These are phyloP conservation scores for Metschnikowia cubensis DNA, from an alignment of 805 yeast species.

Conservation along the genomic window DNA sequence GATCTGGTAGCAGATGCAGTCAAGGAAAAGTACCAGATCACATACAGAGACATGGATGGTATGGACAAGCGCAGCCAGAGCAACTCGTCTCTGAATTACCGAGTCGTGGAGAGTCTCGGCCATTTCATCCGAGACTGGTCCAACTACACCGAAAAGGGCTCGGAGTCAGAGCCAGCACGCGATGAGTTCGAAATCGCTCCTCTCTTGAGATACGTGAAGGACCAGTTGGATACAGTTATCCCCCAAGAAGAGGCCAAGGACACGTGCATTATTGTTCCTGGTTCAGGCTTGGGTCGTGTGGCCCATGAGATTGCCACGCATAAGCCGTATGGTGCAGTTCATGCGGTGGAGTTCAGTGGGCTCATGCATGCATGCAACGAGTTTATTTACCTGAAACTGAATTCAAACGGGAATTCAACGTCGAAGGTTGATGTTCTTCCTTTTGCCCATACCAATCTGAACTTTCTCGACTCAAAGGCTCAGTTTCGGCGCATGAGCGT, in stretches of 20 bases:
- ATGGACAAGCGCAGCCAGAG: conserved; percentile 4
- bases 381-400: conserved; percentile 41
- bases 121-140: conserved; percentile 84
- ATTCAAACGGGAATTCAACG: not conserved
- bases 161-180: conserved; percentile 7
- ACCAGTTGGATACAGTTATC: conserved; percentile 36
- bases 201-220: conserved; percentile 47
- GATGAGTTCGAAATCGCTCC: conserved; percentile 51
- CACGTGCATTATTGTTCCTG: conserved; percentile 71
- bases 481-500: conserved; percentile 48
- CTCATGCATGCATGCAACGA: conserved; percentile 70
- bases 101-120: conserved; percentile 66
- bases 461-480: conserved; percentile 45
- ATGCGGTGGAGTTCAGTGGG: conserved; percentile 72
- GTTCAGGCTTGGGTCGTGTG: conserved; percentile 80
- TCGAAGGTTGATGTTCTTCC: conserved; percentile 1
- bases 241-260: conserved; percentile 23
- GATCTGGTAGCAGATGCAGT: conserved; percentile 42
- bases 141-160: not conserved
- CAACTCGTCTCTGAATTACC: conserved; percentile 24
- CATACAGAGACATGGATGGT: conserved; percentile 22
- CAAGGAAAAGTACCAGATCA: conserved; percentile 43
- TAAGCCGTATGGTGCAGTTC: conserved; percentile 46
- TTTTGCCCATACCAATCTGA: conserved; percentile 61
- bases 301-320: conserved; percentile 58